Evolutionary conservation across 768 basidiomycete species (phyloP), one percentile per base, ranked within the genome.

Genomic region (Boletus reticuloceps): DNA sequence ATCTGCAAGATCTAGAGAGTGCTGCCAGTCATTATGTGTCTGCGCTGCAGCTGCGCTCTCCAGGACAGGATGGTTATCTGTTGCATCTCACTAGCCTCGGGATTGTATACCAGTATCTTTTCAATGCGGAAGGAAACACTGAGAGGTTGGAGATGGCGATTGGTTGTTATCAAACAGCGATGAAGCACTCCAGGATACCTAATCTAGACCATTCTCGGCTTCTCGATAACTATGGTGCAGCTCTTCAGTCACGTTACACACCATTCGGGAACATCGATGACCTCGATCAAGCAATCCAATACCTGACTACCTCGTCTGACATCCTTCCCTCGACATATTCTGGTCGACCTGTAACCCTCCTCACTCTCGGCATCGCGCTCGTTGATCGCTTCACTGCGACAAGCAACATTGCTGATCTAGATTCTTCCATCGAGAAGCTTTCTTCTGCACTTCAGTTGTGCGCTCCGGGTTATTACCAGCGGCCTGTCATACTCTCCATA

Each of bases 1-100:
- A 62, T 13, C 38, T 54, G 19, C 51, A 56, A 45, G 69, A 74
- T 50, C 34, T 75, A 31, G 59, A 72, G 42, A 51, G 22, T 37
- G 52, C 67, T 41, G 43, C 22, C 5, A 39, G 31, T 32, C 10
- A 59, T 36, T 53, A 52, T 37, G 36, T 20, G 12, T 50, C 54
- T 44, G 67, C 68, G 4, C 41, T 69, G 25, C 45, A 55, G 43
- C 32, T 67, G 40, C 50, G 43, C 20, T 49, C 63, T 38, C 60
- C 63, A 2, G 58, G 58, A 25, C 51, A 58, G 32, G 41, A 53
- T 4, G 57, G 60, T 4, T 64, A 58, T 46, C 13, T 54, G 20
- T 16, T 29, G 1, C 43, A 5, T 43, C 55, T 70, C 43, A 58
- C 37, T 3, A 43, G 36, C 40, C 56, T 64, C 2, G 66, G 66